Base-by-base conservation (phyloP, 108 stramenopile genomes). In the Pseudonitzschia delicatissima region DNA sequence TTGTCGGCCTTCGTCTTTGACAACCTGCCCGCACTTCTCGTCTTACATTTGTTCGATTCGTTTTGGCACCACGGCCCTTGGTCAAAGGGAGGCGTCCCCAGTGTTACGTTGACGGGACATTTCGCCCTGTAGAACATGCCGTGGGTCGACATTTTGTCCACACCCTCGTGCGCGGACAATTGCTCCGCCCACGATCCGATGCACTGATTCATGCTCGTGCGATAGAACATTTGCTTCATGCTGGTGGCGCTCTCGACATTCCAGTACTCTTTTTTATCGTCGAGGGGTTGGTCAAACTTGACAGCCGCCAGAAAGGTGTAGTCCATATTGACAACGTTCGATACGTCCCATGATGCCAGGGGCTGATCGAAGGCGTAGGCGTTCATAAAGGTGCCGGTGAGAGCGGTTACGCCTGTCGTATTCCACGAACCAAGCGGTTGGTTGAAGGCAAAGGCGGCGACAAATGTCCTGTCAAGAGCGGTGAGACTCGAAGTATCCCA, bases 361-460 rank as follows among this genome's bases (percentile, higher is more conserved):
- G 64, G 69, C 31, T 60, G 67, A 59, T 82, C 51, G 52, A 82
- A 82, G n/a, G 76, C 3, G 0, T 53, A 34, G 1, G 81, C 73
- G 5, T 49, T 51, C 12, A 44, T 12, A 45, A 82, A 82, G 72
- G 74, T 75, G 7, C 3, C 4, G 12, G 9, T 8, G 69, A 77
- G 74, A 18, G 55, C 26, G 27, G 6, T 15, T 0, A 67, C 66
- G 13, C 31, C 11, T 3, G 27, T 25, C 13, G 44, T 40, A 29
- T 60, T 40, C 72, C 72, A 73, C 15, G 17, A n/a, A 2, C 26
- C 42, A 4, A 78, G 37, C 39, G 57, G 27, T n/a, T 68, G 67
- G 42, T 78, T 69, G 40, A 78, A 78, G 17, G 53, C 15, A 0
- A 11, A 26, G 3, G 67, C 65, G 3, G 40, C 12, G 9, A 39